Base-by-base conservation (phyloP, 192 early-diverging fungal species). In the Podila verticillata region DNA sequence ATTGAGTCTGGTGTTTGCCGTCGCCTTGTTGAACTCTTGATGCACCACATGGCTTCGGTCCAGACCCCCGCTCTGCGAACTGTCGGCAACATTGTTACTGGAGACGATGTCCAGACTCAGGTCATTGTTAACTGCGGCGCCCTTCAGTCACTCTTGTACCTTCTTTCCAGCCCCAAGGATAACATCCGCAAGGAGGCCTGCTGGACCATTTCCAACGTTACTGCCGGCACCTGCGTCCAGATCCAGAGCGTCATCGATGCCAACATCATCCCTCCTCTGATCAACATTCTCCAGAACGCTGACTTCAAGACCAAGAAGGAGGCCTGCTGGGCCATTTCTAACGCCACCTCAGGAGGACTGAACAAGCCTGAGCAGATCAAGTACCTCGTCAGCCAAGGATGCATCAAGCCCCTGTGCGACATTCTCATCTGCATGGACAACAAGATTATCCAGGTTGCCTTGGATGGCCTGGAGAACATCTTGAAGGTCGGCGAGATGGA, bases 181-280 rank as follows among this genome's bases (percentile, higher is more conserved):
- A 94, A 90, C 54, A 98, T 99, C 82, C 91, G 96, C 74, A 99
- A 99, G 90, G 98, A 99, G 84, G 95, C 97, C 56, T 98, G 97
- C 87, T 99, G 98, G 98, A 99, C 98, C 19, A 96, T 99, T 61
- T 97, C 96, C 30, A 99, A 99, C 88, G 95, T 99, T 83, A 99
- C 98, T 32, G 97, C 98, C 13, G 98, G 98, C 51, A 97, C 94
- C 82, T 87, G 94, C 22, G 77, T 83, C 24, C 97, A 99, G 84
- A 98, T 99, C 85, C 93, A 99, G 85, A 88, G 89, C 35, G 92
- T 99, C 49, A 97, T 99, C 69, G 95, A 99, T 61, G 95, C 95
- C 75, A 96, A 95, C 84, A 88, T 98, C 58, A 90, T 98, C 66
- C 95, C 97, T 20, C 95, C 94, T 15, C 89, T 99, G 34, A 93